Conservation (phyloP, 148 eudicot genomes). For the Chenopodium suecicum region DNA sequence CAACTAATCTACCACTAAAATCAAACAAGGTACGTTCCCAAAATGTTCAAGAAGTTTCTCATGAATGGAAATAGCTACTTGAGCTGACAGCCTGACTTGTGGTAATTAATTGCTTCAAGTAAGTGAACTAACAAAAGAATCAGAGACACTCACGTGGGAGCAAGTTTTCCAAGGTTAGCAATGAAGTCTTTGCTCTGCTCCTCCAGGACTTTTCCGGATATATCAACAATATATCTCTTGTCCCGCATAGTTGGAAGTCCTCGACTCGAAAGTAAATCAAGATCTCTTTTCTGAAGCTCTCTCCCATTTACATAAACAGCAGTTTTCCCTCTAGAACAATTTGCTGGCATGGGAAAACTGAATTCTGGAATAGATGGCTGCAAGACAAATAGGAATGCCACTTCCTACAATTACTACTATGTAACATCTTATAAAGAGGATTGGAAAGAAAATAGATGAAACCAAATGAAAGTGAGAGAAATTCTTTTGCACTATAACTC, state of each 20-base stretch:
- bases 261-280: conserved; percentile 64
- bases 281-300: conserved; percentile 76
- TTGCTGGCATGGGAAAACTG: conserved; percentile 52
- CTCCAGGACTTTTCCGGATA: conserved; percentile 67
- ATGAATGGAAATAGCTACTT: background rate
- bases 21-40: background rate
- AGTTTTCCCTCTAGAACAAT: conserved; percentile 76
- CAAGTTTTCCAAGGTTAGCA: conserved; percentile 79
- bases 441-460: background rate
- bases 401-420: background rate
- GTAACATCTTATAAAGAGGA: background rate
- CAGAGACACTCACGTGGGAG: conserved; percentile 79
- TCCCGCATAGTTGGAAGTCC: conserved; percentile 62
- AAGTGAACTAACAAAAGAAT: conserved; percentile 6
- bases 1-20: background rate
- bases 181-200: conserved; percentile 62
- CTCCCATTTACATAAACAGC: conserved; percentile 75
- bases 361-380: conserved; percentile 93
- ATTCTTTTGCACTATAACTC: conserved; percentile 29
- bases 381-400: conserved; percentile 23
- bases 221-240: conserved; percentile 57
- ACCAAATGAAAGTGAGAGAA: background rate
- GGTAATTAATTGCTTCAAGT: background rate
- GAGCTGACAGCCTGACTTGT: background rate
- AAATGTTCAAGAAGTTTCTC: background rate